Evolutionary conservation across 164 flowering plant species (phyloP), one percentile per base, ranked within the genome.

Genomic region (Vitis amurensis): DNA sequence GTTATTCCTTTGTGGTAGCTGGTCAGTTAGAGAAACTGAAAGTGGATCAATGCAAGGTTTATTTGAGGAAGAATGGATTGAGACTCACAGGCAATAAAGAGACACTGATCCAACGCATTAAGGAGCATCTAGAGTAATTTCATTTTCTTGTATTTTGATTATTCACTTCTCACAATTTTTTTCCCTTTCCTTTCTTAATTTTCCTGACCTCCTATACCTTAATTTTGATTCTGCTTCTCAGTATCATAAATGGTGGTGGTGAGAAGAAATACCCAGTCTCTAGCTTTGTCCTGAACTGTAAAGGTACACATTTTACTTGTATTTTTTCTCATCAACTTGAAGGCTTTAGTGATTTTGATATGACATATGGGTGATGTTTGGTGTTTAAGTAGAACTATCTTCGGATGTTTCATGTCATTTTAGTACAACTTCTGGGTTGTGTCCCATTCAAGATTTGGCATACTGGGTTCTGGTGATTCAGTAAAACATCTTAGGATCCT

Each of bases 211-310:
- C 14, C 27, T 37, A 64, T 17, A 15, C 6, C 6, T 64, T 47
- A 3, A 37, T 37, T 3, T 29, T 13, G 12, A 44, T 57, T 58
- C 1, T 59, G 27, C 44, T 69, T 55, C 57, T 71, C 81, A 91
- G 96, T 73, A 76, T 94, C 62, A n/a, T 79, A 29, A 77, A 86
- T 79, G 91, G 88, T 47, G 86, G 82, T 49, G 98, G 96, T 47
- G 97, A 91, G 79, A 69, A 64, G 56, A 88, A 86, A 72, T 94
- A 91, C 68, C 97, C 94, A 13, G 50, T 63, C 9, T 88, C 88
- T 30, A 88, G 91, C 82, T 94, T 94, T 80, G 85, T 87, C n/a
- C 13, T 87, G 73, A 86, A 91, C 71, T 90, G 97, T 76, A 90
- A 87, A 86, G 98, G 98, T 89, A 68, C 8, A 44, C 17, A 49